Conservation (phyloP, 2,329 filamentous ascomycete genomes). For the Penicillium sclerotigenum region DNA sequence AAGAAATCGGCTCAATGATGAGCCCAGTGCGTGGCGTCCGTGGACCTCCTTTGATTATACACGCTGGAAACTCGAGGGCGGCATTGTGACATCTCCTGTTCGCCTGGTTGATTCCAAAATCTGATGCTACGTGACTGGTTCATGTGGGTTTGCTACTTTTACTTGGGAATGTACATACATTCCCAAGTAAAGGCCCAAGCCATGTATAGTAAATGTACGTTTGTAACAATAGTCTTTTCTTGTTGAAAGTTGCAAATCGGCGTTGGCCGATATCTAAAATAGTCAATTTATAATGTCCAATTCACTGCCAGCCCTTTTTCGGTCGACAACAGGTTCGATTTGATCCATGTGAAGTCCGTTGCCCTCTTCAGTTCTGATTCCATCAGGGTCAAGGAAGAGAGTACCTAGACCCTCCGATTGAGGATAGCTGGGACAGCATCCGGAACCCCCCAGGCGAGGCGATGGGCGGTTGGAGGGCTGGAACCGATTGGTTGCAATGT, state of each 20-base stretch:
- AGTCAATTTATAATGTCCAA: background rate
- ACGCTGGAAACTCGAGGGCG: constrained; percentile 32
- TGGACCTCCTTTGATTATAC: constrained; percentile 22
- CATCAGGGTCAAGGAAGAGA: background rate
- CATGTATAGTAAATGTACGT: background rate
- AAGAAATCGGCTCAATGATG: constrained; percentile 25
- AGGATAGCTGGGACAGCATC: background rate
- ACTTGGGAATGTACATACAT: background rate
- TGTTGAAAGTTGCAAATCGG: background rate
- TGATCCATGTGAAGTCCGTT: background rate
- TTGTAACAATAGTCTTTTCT: background rate
- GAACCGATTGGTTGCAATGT: background rate
- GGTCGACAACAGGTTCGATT: background rate
- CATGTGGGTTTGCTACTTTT: background rate
- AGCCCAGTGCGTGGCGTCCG: constrained; percentile 7
- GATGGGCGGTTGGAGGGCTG: background rate
- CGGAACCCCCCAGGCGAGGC: background rate
- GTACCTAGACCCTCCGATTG: background rate
- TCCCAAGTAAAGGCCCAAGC: background rate
- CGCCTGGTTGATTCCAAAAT: constrained; percentile 14
- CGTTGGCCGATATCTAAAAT: background rate
- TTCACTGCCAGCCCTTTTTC: background rate
- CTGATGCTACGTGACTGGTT: background rate
- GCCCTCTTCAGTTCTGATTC: background rate
- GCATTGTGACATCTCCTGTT: constrained; percentile 30